phyloP scores from a whole-genome alignment of 2,329 filamentous ascomycete species.

The Thelonectria discophora region DNA sequence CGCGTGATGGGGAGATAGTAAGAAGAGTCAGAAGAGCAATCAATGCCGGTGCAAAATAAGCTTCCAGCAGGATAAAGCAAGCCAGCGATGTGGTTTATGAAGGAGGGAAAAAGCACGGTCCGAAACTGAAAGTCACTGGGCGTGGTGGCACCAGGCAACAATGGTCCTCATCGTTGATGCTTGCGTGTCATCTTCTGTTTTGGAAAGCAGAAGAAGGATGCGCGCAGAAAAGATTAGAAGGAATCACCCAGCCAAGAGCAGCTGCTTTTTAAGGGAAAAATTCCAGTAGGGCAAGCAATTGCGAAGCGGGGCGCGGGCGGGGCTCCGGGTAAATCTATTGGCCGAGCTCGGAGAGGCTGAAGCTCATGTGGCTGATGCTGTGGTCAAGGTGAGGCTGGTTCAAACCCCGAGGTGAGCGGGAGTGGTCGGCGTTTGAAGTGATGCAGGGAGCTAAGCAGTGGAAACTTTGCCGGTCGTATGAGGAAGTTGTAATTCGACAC shows the following conservation, averaged over 20 bases:
- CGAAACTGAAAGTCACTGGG: constrained; percentile 33
- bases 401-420: constrained; percentile 10
- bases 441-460: constrained; percentile 9
- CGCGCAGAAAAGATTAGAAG: constrained; percentile 36
- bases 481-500: constrained; percentile 26
- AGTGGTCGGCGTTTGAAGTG: constrained; percentile 24
- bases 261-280: constrained; percentile 28
- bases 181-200: constrained; percentile 48
- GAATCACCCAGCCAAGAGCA: constrained; percentile 1
- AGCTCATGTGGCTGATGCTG: constrained; percentile 8
- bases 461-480: constrained; percentile 23
- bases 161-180: constrained; percentile 46
- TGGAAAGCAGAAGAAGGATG: constrained; percentile 32
- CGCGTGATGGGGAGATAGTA: constrained; percentile 19
- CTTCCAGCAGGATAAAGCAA: constrained; percentile 6
- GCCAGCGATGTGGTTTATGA: constrained; percentile 27
- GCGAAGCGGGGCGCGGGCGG: constrained; percentile 37
- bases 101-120: constrained; percentile 10
- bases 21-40: constrained; percentile 17
- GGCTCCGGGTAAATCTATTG: constrained; percentile 26
- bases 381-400: background rate
- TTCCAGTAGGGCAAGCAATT: constrained; percentile 37
- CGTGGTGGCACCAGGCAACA: constrained; percentile 40
- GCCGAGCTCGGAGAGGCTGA: constrained; percentile 18
- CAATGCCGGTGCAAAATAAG: constrained; percentile 12